phyloP scores from a whole-genome alignment of 2,329 filamentous ascomycete genomes.

The Fusarium sp. region DNA sequence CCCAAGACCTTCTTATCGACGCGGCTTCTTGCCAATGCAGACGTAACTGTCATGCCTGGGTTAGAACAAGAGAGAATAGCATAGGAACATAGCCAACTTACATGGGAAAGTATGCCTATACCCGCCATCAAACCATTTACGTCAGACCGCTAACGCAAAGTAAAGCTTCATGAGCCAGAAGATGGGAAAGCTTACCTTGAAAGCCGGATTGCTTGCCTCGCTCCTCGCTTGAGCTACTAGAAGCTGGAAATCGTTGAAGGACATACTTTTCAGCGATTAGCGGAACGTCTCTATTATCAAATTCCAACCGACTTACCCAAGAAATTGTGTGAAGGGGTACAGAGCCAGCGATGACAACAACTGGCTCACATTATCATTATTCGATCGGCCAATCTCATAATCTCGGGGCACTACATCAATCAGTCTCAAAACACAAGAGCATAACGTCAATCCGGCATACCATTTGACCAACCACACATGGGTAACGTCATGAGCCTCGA shows the following conservation, averaged over 20 bases:
- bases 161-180: background rate
- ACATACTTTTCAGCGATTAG: slow-evolving; percentile 58
- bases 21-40: slow-evolving; percentile 70
- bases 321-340: slow-evolving; percentile 65
- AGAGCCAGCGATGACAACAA: slow-evolving; percentile 66
- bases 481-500: slow-evolving; percentile 73
- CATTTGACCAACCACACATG: slow-evolving; percentile 75
- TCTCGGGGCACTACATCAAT: slow-evolving; percentile 59
- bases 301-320: slow-evolving; percentile 53
- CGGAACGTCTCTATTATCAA: background rate
- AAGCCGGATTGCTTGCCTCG: slow-evolving; percentile 64
- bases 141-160: slow-evolving; percentile 11
- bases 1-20: slow-evolving; percentile 22
- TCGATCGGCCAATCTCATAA: slow-evolving; percentile 63
- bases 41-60: slow-evolving; percentile 61
- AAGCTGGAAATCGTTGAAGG: slow-evolving; percentile 66
- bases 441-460: slow-evolving; percentile 55
- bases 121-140: background rate
- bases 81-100: slow-evolving; percentile 52
- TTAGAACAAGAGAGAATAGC: slow-evolving; percentile 12
- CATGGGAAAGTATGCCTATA: slow-evolving; percentile 70
- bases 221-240: slow-evolving; percentile 66
- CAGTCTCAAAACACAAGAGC: background rate
- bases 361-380: slow-evolving; percentile 65
- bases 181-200: slow-evolving; percentile 60